Percentiles rank a stretch among this genome's conserved stretches.
phyloP scores from a whole-genome alignment of 2,329 filamentous ascomycete species.

The Ophiocordyceps camponoti-saundersi region DNA sequence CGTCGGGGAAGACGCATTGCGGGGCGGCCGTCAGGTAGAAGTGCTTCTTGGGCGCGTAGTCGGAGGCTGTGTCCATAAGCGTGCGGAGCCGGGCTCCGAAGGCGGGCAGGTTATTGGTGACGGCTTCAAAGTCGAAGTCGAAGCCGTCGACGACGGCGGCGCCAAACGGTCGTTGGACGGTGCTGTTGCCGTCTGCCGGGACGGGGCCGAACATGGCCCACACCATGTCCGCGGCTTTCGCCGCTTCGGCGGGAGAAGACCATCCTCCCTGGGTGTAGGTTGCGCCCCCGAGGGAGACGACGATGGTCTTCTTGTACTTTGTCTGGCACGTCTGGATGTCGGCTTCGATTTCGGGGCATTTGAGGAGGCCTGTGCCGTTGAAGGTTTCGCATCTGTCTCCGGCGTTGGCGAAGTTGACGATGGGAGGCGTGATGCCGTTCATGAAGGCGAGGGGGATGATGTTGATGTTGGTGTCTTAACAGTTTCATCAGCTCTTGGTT shows the following conservation, averaged over 20 bases:
- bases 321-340: constrained; percentile 45
- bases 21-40: constrained; percentile 47
- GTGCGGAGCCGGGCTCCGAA: constrained; percentile 42
- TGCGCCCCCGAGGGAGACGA: constrained; percentile 55
- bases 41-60: constrained; percentile 29
- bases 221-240: constrained; percentile 39
- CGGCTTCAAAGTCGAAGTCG: constrained; percentile 57
- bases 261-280: constrained; percentile 56
- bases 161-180: constrained; percentile 47
- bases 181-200: constrained; percentile 14
- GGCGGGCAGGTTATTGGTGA: constrained; percentile 38
- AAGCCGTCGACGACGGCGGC: constrained; percentile 53
- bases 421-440: constrained; percentile 33
- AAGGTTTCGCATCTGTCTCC: constrained; percentile 45
- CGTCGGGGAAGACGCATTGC: constrained; percentile 51
- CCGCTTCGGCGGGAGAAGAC: constrained; percentile 30
- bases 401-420: constrained; percentile 48
- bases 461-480: constrained; percentile 26
- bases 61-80: constrained; percentile 32
- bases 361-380: constrained; percentile 34
- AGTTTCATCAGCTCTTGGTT: background rate
- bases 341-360: constrained; percentile 44
- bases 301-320: constrained; percentile 47
- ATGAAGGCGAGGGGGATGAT: constrained; percentile 51
- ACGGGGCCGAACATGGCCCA: constrained; percentile 56